Evolutionary conservation across 2,329 filamentous ascomycete species (phyloP), one percentile per base, ranked within the genome.

Genomic region (Akanthomyces lecanii): DNA sequence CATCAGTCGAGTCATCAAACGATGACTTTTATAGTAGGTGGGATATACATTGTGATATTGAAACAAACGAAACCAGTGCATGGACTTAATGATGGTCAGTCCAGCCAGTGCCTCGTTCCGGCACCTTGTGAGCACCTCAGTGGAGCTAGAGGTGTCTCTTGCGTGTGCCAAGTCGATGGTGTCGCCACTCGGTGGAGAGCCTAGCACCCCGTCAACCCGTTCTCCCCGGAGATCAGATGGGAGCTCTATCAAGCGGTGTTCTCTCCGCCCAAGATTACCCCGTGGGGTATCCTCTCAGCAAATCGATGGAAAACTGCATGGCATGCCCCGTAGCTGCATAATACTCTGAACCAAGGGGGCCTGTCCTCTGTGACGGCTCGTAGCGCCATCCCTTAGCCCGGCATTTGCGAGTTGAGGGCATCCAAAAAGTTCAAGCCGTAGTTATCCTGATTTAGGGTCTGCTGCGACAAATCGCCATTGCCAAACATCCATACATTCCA

Each of bases 401-500:
- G 69, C 70, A 71, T 71, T 42, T 70, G 69, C 18, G 69, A 71
- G 33, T 70, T 69, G 30, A 72, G 57, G 10, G 67, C 65, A 28
- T 70, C 70, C 51, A 72, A 59, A 33, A 72, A 66, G 58, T 64
- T 68, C 10, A 70, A 64, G 33, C 66, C 66, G 50, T 66, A 68
- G 36, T 69, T 67, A 14, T 71, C 69, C 45, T 67, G 64, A n/a
- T 62, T 65, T 44, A 69, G 21, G 16, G 64, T 64, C 5, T 63
- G 69, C 48, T 67, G 64, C 48, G 65, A 63, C 56, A 68, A 38
- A 28, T 66, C 64, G 44, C 68, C 62, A 21, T 61, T 63, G 40
- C 67, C 67, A 57, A 71, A 67, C 66, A 72, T 71, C 71, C 67
- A 71, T n/a, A 65, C 64, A 53, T 69, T 69, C 69, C 70, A 70